Evolutionary conservation across 116 monocot species (phyloP).

Genomic region (Trichopus zeylanicus): DNA sequence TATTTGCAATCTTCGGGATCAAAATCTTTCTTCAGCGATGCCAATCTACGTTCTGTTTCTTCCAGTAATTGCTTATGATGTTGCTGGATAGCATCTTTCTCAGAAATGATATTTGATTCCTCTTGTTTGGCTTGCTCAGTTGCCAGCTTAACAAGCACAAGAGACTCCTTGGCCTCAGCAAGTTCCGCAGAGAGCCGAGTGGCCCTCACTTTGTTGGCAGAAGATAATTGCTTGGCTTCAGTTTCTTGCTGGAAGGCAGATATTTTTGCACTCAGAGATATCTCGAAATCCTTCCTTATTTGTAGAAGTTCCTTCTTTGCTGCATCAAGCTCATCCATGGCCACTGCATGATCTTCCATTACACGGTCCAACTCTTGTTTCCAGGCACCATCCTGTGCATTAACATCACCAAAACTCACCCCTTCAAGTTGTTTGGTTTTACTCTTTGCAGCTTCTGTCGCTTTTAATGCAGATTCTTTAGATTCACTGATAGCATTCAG

Average conservation of each 20-base stretch:
- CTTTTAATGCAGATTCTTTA: conserved; percentile 44
- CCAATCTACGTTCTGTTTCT: conserved; percentile 40
- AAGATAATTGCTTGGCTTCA: conserved; percentile 34
- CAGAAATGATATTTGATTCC: conserved; percentile 40
- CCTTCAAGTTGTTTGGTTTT: conserved; percentile 39
- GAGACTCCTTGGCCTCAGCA: conserved; percentile 40
- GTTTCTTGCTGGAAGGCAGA: conserved; percentile 43
- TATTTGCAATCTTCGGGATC: conserved; percentile 29
- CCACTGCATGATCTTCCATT: conserved; percentile 50
- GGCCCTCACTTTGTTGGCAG: conserved; percentile 34
- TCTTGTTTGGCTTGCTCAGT: conserved; percentile 51
- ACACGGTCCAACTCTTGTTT: conserved; percentile 38
- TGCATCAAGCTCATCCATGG: conserved; percentile 42
- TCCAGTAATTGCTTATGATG: conserved; percentile 35
- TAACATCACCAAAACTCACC: conserved; percentile 10
- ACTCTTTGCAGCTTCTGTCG: conserved; percentile 48
- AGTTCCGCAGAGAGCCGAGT: conserved; percentile 41
- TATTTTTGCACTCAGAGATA: conserved; percentile 43
- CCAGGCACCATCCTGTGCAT: conserved; percentile 21
- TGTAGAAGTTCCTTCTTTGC: conserved; percentile 64
- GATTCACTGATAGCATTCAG: conserved; percentile 50
- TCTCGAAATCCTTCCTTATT: conserved; percentile 55
- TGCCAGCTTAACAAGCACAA: conserved; percentile 53
- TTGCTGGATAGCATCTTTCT: conserved; percentile 33
- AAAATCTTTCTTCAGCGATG: conserved; percentile 44